Conservation (phyloP, 805 yeast genomes). For the Lipomyces mesembrius region DNA sequence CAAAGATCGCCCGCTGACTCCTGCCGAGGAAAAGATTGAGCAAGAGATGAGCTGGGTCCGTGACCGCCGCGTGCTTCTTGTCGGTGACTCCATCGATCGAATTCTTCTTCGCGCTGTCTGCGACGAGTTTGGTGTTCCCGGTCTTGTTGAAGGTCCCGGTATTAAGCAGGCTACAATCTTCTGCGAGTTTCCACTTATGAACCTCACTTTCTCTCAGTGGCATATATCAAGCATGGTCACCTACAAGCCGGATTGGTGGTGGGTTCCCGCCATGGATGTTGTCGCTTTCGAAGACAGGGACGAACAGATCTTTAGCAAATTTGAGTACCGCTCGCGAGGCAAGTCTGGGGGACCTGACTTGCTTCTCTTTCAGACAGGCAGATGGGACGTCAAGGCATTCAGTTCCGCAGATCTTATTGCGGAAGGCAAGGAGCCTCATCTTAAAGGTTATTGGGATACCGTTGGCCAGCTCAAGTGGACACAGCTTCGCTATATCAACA, state of each 20-base stretch:
- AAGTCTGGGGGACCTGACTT: slow-evolving; percentile 19
- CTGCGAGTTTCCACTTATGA: slow-evolving; percentile 17
- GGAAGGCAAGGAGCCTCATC: slow-evolving; percentile 4
- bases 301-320: slow-evolving; percentile 14
- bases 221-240: slow-evolving; percentile 24
- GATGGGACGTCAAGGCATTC: slow-evolving; percentile 17
- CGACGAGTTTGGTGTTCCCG: slow-evolving; percentile 12
- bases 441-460: slow-evolving; percentile 5
- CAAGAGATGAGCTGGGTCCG: slow-evolving; percentile 14
- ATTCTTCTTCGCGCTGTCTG: slow-evolving; percentile 16
- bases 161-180: slow-evolving; percentile 24
- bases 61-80: slow-evolving; percentile 16
- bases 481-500: slow-evolving; percentile 8
- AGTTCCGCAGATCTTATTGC: slow-evolving; percentile 2
- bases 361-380: slow-evolving; percentile 12
- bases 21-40: slow-evolving; percentile 7
- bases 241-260: slow-evolving; percentile 29
- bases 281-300: slow-evolving; percentile 22
- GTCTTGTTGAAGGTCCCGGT: slow-evolving; percentile 8
- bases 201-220: slow-evolving; percentile 25
- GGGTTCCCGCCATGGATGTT: slow-evolving; percentile 18
- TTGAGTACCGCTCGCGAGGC: slow-evolving; percentile 13
- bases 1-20: slow-evolving; percentile 7
- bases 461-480: slow-evolving; percentile 11
- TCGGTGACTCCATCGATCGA: slow-evolving; percentile 25